phyloP scores from a whole-genome alignment of 768 basidiomycete genomes.

The Rickenella mellea region DNA sequence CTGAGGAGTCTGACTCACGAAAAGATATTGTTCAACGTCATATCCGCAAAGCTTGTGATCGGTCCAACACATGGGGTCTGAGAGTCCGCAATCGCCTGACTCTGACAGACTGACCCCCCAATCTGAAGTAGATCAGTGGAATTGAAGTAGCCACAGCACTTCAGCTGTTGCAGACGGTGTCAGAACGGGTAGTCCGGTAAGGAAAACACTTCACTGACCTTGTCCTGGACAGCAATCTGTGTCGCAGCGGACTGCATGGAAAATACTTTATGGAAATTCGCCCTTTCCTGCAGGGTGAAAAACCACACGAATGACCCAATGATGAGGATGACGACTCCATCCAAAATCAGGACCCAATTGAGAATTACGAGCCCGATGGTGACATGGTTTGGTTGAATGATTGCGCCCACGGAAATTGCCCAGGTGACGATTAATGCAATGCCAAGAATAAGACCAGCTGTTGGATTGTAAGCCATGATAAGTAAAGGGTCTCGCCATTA shows the following conservation, averaged over 20 bases:
- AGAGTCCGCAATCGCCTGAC: conserved; percentile 24
- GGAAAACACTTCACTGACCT: conserved; percentile 42
- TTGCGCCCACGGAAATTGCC: conserved; percentile 58
- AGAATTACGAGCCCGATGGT: conserved; percentile 63
- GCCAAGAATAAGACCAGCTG: conserved; percentile 68
- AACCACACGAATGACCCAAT: conserved; percentile 77
- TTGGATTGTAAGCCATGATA: conserved; percentile 2
- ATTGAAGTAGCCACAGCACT: conserved; percentile 82
- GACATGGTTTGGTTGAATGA: conserved; percentile 61
- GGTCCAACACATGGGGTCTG: conserved; percentile 54
- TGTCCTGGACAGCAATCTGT: conserved; percentile 59
- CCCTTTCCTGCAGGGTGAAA: conserved; percentile 63
- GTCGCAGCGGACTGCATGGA: conserved; percentile 30
- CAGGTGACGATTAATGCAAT: conserved; percentile 59
- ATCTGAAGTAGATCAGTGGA: conserved; percentile 48
- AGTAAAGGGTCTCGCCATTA: conserved; percentile 13
- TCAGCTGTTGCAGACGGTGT: too few species aligned
- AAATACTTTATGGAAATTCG: conserved; percentile 58
- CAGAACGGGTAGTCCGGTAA: too few species aligned
- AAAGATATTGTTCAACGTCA: conserved; percentile 71
- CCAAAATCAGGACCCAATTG: conserved; percentile 64
- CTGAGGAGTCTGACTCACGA: conserved; percentile 51
- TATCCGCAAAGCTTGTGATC: conserved; percentile 58
- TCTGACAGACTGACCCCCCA: conserved; percentile 53
- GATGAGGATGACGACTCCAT: conserved; percentile 49